Base-by-base conservation (phyloP, 2,329 filamentous ascomycete genomes). In the Colletotrichum melonis region DNA sequence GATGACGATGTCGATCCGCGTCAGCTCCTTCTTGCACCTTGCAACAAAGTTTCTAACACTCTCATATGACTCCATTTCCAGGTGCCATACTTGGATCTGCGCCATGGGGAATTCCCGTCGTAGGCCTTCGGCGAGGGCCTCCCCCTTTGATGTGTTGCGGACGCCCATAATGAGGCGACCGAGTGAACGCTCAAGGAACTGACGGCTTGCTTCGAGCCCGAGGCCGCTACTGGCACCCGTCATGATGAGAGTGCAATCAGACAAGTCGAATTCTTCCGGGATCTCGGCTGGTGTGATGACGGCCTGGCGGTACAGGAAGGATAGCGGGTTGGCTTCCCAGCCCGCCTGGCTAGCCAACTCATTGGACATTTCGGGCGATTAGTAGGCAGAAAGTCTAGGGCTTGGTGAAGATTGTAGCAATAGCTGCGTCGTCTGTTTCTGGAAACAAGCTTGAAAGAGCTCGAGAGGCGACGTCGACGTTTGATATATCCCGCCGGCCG, bases 141-240 rank as follows among this genome's bases (percentile, higher is more conserved):
- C 76, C 0, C 80, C 80, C 55, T 80, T 82, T 1, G 74, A 35
- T 0, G 76, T 28, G 30, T 80, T 79, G 4, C 85, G 80, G 1
- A 86, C 84, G 4, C 78, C 86, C 30, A 88, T 77, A 26, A 87
- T 81, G 3, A 88, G 76, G 14, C 78, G 82, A 1, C 78, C 76
- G 4, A 82, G 73, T 1, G 82, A 80, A 2, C 84, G 79, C 0
- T 58, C 63, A 19, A 83, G 78, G 2, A 86, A 78, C 54, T 86
- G 82, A 1, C 78, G 78, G 14, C 81, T 80, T 0, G 84, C 79
- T 74, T 85, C 85, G 1, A 84, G 77, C 1, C 85, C 85, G 0
- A 87, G 77, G 1, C 86, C 85, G 5, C 78, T 78, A 68, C 85
- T 87, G 56, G 84, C 80, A n/a, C 85, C 86, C 0, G 84, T 86